Percentiles rank a stretch among this genome's conserved stretches.
Evolutionary conservation across 177 flowering plant species (phyloP).

Genomic region (Vitis hybrid): DNA sequence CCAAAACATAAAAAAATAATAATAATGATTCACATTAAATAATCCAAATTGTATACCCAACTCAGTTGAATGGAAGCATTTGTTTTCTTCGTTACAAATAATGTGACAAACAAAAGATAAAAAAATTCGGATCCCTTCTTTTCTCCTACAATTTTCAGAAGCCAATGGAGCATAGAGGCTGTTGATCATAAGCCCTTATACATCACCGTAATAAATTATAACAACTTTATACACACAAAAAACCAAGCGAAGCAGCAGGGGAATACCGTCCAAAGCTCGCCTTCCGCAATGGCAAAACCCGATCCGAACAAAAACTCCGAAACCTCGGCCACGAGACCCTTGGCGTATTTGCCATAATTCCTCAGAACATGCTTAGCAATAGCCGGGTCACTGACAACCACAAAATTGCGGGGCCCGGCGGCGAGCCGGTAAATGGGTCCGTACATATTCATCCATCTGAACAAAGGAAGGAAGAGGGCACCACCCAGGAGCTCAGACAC

Average conservation of each 20-base stretch:
- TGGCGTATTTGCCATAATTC: conserved; percentile 78
- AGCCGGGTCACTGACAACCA: conserved; percentile 88
- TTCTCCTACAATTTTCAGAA: too few relatives aligned
- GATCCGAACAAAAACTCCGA: conserved; percentile 93
- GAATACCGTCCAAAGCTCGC: conserved; percentile 87
- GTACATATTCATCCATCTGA: conserved; percentile 84
- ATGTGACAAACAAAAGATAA: too few relatives aligned
- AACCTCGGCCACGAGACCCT: conserved; percentile 92
- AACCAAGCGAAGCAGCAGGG: background rate
- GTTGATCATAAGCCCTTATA: too few relatives aligned
- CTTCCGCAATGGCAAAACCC: conserved; percentile 96
- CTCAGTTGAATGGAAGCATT: too few relatives aligned
- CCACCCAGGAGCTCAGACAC: conserved; percentile 91
- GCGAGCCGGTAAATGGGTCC: conserved; percentile 90
- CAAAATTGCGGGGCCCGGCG: conserved; percentile 84
- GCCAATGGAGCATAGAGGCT: too few relatives aligned
- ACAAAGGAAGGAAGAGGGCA: conserved; percentile 87
- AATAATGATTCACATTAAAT: too few relatives aligned
- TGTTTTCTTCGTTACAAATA: too few relatives aligned
- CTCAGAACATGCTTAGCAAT: conserved; percentile 88
- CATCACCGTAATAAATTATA: too few relatives aligned
- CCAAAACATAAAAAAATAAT: too few relatives aligned
- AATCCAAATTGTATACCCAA: too few relatives aligned
- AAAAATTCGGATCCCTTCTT: too few relatives aligned
- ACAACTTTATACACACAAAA: too few relatives aligned